A percentile compares a stretch with the other conserved stretches of the same genome.
Evolutionary conservation across 1,139 yeast genomes (phyloP).

Genomic region (Diutina pseudorugosa): DNA sequence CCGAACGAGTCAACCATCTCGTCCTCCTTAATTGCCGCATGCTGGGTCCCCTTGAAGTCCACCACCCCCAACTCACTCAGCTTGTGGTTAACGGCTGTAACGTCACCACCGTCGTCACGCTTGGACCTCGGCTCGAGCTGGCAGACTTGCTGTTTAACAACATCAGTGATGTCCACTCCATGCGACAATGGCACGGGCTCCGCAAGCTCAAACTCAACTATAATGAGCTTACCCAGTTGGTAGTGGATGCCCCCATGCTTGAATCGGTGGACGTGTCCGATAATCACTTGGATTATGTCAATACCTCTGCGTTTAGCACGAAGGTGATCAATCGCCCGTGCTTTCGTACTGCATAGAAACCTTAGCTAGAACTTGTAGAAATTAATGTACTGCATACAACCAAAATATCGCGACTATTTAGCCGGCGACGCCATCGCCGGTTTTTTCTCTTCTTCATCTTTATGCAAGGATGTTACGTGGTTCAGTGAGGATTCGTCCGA

Average conservation of each 20-base stretch:
- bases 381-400: neutral
- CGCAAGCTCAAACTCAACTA: neutral
- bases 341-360: neutral
- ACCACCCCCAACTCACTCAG: neutral
- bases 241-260: neutral
- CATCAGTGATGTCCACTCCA: neutral
- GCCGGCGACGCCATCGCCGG: neutral
- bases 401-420: neutral
- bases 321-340: neutral
- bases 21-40: neutral
- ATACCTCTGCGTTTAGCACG: neutral
- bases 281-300: neutral
- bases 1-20: neutral
- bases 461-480: slow-evolving; percentile 99
- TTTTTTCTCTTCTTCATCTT: slow-evolving; percentile 48
- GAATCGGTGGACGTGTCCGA: neutral
- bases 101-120: neutral
- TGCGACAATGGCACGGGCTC: neutral
- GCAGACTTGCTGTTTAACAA: slow-evolving; percentile 1
- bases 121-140: neutral
- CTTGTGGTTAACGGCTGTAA: neutral
- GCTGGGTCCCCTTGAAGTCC: neutral
- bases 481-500: slow-evolving; percentile 99
- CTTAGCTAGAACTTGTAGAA: too few species aligned
- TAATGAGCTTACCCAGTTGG: neutral